Evolutionary conservation across 805 yeast genomes (phyloP).

Genomic region (Candida parachauliodes): DNA sequence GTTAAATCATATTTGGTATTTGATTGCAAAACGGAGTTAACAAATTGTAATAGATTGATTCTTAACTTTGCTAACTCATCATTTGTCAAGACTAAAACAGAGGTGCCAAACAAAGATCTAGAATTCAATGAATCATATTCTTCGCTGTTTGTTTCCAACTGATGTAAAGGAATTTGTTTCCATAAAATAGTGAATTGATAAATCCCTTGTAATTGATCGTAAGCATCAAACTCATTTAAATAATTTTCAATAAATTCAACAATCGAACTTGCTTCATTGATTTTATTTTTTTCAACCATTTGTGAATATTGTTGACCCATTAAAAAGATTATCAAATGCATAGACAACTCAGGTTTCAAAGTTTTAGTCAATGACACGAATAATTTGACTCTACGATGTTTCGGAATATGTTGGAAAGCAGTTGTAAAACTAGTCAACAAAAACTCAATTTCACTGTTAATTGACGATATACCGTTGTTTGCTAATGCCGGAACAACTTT

Average conservation of each 20-base stretch:
- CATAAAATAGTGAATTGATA: conserved; percentile 49
- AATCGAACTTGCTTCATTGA: conserved; percentile 62
- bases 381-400: conserved; percentile 88
- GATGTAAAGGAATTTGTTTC: conserved; percentile 43
- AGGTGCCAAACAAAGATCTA: conserved; percentile 62
- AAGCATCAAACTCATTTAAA: conserved; percentile 61
- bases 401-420: conserved; percentile 92
- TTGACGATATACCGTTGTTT: conserved; percentile 38
- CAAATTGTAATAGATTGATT: conserved; percentile 51
- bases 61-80: conserved; percentile 49
- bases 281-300: conserved; percentile 47
- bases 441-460: conserved; percentile 70
- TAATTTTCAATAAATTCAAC: conserved; percentile 72
- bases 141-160: conserved; percentile 36
- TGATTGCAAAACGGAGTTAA: conserved; percentile 45
- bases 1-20: conserved; percentile 22
- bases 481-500: conserved; percentile 87
- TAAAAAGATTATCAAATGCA: conserved; percentile 71
- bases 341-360: conserved; percentile 61
- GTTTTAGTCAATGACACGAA: conserved; percentile 77
- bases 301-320: conserved; percentile 71
- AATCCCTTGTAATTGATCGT: conserved; percentile 62
- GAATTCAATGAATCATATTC: conserved; percentile 38
- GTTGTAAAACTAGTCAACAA: conserved; percentile 85
- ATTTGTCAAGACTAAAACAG: conserved; percentile 47